Evolutionary conservation across 2,329 filamentous ascomycete genomes (phyloP).

Genomic region (Fusarium sp.): DNA sequence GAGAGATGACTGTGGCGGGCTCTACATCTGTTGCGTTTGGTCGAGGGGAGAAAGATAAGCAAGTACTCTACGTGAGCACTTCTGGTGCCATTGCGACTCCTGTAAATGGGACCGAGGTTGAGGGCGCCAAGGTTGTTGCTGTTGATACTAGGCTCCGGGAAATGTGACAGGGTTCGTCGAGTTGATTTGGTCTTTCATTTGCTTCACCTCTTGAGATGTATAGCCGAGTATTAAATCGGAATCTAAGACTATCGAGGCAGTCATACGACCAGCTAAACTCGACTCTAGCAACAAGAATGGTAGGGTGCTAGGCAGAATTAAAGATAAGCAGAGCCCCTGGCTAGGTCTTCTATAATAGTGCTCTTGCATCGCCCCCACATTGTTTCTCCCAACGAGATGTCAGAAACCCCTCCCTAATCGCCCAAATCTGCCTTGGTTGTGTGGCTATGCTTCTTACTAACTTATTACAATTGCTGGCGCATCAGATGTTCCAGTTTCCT

Average conservation of each 20-base stretch:
- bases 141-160: neutral
- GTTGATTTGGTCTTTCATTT: too few relatives aligned
- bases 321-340: neutral
- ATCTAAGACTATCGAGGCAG: neutral
- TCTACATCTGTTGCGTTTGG: constrained; percentile 33
- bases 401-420: neutral
- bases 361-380: neutral
- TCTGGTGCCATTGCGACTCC: constrained; percentile 27
- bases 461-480: neutral
- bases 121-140: constrained; percentile 35
- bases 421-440: neutral
- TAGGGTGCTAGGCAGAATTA: neutral
- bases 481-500: neutral
- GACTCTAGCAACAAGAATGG: neutral
- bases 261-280: neutral
- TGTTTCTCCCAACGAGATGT: neutral
- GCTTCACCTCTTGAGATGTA: neutral
- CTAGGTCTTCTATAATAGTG: neutral
- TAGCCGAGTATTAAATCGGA: neutral
- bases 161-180: neutral
- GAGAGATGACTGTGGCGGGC: constrained; percentile 35
- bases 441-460: neutral
- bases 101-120: constrained; percentile 22
- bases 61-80: constrained; percentile 23
- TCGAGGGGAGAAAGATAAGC: constrained; percentile 6